phyloP scores from a whole-genome alignment of 306 rosid species.

The Fragaria vesca region DNA sequence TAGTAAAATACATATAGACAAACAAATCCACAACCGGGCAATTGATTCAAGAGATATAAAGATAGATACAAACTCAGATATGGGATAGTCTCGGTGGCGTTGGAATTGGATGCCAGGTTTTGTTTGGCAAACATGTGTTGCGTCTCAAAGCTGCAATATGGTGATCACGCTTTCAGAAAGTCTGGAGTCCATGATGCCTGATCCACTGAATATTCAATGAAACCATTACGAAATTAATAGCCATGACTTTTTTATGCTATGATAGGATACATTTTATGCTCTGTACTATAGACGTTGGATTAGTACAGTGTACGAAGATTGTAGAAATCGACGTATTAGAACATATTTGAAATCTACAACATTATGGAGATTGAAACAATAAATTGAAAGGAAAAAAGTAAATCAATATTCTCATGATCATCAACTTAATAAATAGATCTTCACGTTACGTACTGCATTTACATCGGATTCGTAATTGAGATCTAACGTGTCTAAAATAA shows the following conservation, averaged over 20 bases:
- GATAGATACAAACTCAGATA: not conserved
- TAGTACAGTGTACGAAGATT: too few species aligned
- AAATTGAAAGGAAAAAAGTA: not conserved
- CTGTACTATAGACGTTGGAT: too few species aligned
- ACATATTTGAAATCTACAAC: too few species aligned
- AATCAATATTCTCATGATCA: not conserved
- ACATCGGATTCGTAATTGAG: too few species aligned
- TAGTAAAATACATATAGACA: not conserved
- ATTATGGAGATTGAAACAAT: too few species aligned
- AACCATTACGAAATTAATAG: not conserved
- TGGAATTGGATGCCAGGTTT: conserved; percentile 7
- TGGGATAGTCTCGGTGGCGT: not conserved
- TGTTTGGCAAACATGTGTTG: not conserved
- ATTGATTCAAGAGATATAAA: not conserved
- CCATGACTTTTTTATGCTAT: not conserved
- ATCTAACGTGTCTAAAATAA: too few species aligned
- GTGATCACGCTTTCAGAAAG: not conserved
- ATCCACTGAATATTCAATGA: not conserved
- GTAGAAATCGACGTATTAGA: too few species aligned
- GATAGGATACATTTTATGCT: not conserved
- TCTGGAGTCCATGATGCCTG: not conserved
- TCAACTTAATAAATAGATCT: not conserved
- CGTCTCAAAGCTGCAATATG: not conserved
- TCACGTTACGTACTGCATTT: not conserved
- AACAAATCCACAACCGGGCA: not conserved